Base-by-base conservation (phyloP, 2,329 filamentous ascomycete species). In the Orbilia blumenaviensis region DNA sequence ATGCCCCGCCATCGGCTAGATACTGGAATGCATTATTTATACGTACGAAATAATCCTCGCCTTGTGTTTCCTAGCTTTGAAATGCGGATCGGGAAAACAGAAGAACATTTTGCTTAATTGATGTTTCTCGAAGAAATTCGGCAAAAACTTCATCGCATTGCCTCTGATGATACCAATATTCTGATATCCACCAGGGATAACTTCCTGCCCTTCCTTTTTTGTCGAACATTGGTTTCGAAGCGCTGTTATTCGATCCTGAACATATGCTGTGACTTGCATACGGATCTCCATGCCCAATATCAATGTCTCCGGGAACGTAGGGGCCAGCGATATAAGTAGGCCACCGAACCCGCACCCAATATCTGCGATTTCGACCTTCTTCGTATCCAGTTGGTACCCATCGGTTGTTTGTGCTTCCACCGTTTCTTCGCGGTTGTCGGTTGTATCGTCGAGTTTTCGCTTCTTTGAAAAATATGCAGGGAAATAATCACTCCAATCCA, bases 81-180 rank as follows among this genome's bases (percentile, higher is more conserved):
- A 99, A 84, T 99, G 95, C 73, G 95, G 95, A 81, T 99, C 95
- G 0, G 95, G 95, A 82, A 99, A 99, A 85, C 95, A 99, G 80
- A 99, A 92, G 83, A 99, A 99, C 81, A 98, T 92, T 82, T 96
- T 96, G 78, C 87, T 88, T 12, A 99, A 88, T 68, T 97, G 94
- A 12, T 84, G 86, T 81, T 90, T 91, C 66, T 84, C 85, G 86
- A 99, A 98, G 86, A 97, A 97, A 82, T 99, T 98, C 77, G 96
- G 94, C n/a, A 99, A 86, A 83, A 98, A 99, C 83, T 99, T 99
- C 95, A 99, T 99, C 3, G 93, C 92, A 85, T 99, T 99, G 79
- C 92, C 92, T 77, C 95, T 90, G 54, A 99, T 86, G 81, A 93
- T 96, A 34, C 91, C 90, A 64, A 94, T 90, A 82, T 99, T 99